phyloP scores from a whole-genome alignment of 2,329 filamentous ascomycete species.

The Colletotrichum liriopes region DNA sequence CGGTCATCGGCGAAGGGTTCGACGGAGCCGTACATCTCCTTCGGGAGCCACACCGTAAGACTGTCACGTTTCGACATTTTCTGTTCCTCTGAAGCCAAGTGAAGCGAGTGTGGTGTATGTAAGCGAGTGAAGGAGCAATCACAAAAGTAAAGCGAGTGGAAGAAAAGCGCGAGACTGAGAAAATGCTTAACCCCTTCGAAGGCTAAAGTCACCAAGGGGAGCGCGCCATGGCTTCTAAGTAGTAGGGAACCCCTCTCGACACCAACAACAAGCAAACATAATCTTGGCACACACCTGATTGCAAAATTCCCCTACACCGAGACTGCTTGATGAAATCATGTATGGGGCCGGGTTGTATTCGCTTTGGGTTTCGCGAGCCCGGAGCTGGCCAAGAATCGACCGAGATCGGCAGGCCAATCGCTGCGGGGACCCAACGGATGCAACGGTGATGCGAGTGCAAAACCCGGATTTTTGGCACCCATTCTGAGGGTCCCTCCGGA shows the following conservation, averaged over 20 bases:
- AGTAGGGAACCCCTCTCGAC: neutral
- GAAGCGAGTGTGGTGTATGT: neutral
- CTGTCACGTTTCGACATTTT: constrained; percentile 29
- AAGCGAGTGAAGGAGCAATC: neutral
- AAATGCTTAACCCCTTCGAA: neutral
- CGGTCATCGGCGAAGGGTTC: constrained; percentile 36
- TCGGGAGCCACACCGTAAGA: constrained; percentile 37
- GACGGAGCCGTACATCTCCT: constrained; percentile 38
- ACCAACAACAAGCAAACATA: neutral
- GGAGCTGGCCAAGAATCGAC: constrained; percentile 28
- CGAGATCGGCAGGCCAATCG: constrained; percentile 41
- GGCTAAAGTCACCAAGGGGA: neutral
- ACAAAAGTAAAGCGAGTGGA: constrained; percentile 8
- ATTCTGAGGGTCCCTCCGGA: neutral
- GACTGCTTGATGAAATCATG: constrained; percentile 37
- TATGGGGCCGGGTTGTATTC: constrained; percentile 37
- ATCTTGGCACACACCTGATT: constrained; percentile 10
- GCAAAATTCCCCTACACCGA: neutral
- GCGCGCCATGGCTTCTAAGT: constrained; percentile 4
- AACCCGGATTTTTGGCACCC: constrained; percentile 36
- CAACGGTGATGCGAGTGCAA: constrained; percentile 5
- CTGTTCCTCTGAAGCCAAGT: constrained; percentile 11
- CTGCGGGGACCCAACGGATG: constrained; percentile 18
- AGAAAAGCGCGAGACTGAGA: too few relatives aligned
- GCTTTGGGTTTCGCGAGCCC: constrained; percentile 22